These are phyloP conservation scores for Meyerozyma sp. DNA, from an alignment of 1,139 yeast species.

Conservation along the genomic window DNA sequence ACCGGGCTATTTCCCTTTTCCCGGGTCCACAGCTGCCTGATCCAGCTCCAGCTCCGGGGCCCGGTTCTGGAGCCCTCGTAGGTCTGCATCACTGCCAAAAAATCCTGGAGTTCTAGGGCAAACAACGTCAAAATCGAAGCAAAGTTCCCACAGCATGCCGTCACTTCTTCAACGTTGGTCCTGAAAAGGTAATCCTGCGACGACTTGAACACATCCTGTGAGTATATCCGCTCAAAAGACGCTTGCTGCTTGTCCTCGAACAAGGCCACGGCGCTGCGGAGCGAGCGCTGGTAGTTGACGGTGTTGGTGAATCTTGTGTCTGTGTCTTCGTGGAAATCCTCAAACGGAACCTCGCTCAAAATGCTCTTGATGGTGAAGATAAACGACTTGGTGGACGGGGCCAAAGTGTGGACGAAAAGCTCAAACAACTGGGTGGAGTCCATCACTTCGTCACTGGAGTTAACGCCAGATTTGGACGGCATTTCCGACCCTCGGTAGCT, in stretches of 20 bases:
- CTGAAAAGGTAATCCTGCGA: conserved; percentile 35
- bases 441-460: conserved; percentile 22
- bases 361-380: conserved; percentile 61
- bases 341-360: conserved; percentile 56
- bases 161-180: conserved; percentile 72
- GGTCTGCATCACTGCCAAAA: conserved; percentile 42
- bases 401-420: conserved; percentile 59
- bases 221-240: conserved; percentile 55
- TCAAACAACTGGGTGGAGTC: conserved; percentile 54
- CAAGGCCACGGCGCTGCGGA: conserved; percentile 46
- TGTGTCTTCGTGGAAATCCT: conserved; percentile 20
- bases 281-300: conserved; percentile 42
- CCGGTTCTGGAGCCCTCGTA: conserved; percentile 28
- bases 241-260: conserved; percentile 53
- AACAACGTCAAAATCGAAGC: conserved; percentile 60
- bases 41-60: conserved; percentile 46
- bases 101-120: conserved; percentile 50
- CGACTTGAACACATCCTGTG: conserved; percentile 49
- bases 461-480: conserved; percentile 12
- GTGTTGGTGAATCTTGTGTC: conserved; percentile 31
- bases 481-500: conserved; percentile 13
- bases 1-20: neutral
- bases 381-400: conserved; percentile 70
- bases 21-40: conserved; percentile 14
- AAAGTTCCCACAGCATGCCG: conserved; percentile 83